Percentiles rank a stretch among this genome's conserved stretches.
Evolutionary conservation across 73 alveolate genomes (phyloP).

Genomic region (Tetrahymena thermophila): DNA sequence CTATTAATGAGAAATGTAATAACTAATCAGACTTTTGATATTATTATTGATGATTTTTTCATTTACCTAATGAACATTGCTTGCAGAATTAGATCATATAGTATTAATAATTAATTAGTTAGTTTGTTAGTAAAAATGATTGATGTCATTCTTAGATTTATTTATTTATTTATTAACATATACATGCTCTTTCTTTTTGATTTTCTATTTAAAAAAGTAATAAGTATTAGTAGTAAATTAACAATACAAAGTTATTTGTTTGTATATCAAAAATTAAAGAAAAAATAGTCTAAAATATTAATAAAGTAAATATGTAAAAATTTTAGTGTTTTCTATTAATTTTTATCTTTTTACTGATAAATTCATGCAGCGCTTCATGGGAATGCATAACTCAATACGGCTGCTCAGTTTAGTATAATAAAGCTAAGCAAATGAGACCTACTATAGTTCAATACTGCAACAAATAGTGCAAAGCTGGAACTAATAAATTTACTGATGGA

Average conservation of each 20-base stretch:
- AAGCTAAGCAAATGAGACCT: not conserved
- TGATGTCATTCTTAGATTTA: not conserved
- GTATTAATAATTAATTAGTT: no score
- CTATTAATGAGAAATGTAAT: no score
- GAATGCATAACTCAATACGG: not conserved
- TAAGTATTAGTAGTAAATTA: not conserved
- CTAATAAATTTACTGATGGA: not conserved
- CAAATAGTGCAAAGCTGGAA: not conserved
- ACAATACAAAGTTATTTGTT: not conserved
- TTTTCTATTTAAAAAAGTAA: not conserved
- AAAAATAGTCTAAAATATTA: not conserved
- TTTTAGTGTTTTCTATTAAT: not conserved
- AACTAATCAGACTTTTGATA: no score
- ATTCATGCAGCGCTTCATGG: not conserved
- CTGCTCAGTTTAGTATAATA: not conserved
- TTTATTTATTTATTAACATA: no score
- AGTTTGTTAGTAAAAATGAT: no score
- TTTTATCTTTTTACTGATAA: not conserved
- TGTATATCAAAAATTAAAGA: not conserved
- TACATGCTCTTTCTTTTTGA: not conserved
- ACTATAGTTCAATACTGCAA: not conserved
- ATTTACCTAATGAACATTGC: no score
- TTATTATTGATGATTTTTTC: no score
- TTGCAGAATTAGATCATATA: no score
- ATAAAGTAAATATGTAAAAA: not conserved